A percentile compares a stretch with the other conserved stretches of the same genome.
phyloP scores from a whole-genome alignment of 345 rosid genomes.

The Syzygium aqueum region DNA sequence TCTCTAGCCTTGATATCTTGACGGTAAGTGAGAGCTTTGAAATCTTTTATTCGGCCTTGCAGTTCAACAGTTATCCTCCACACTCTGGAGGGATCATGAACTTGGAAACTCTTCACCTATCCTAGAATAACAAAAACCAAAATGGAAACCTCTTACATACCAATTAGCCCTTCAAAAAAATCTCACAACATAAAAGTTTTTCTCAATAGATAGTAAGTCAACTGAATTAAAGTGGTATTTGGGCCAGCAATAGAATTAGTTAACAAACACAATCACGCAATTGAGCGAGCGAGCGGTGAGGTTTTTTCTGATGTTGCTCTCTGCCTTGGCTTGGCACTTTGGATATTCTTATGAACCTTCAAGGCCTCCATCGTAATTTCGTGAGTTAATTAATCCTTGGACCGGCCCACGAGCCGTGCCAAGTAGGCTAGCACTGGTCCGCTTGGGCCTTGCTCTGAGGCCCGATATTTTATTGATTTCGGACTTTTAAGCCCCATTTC shows the following conservation, averaged over 20 bases:
- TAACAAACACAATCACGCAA: neutral
- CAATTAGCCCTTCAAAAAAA: neutral
- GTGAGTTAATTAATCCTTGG: neutral
- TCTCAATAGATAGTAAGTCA: neutral
- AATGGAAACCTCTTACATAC: neutral
- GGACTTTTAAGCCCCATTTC: neutral
- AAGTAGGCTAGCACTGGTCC: neutral
- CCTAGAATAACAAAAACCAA: conserved; percentile 24
- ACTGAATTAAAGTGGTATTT: neutral
- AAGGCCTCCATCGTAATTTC: neutral
- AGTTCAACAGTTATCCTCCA: conserved; percentile 80
- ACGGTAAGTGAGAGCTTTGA: conserved; percentile 73
- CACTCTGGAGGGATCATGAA: conserved; percentile 75
- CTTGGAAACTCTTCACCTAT: conserved; percentile 62
- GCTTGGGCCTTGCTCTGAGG: neutral
- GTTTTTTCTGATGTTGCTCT: neutral
- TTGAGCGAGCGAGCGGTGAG: neutral
- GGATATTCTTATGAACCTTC: neutral
- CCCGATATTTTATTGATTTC: neutral
- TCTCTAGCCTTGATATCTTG: conserved; percentile 84
- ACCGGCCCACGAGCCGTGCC: neutral
- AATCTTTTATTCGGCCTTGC: conserved; percentile 83
- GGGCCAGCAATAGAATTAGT: neutral
- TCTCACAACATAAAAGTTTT: neutral
- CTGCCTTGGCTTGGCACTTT: neutral